These are phyloP conservation scores for Phaeoacremonium minimum DNA, from an alignment of 2,329 filamentous ascomycete genomes.

Conservation along the genomic window DNA sequence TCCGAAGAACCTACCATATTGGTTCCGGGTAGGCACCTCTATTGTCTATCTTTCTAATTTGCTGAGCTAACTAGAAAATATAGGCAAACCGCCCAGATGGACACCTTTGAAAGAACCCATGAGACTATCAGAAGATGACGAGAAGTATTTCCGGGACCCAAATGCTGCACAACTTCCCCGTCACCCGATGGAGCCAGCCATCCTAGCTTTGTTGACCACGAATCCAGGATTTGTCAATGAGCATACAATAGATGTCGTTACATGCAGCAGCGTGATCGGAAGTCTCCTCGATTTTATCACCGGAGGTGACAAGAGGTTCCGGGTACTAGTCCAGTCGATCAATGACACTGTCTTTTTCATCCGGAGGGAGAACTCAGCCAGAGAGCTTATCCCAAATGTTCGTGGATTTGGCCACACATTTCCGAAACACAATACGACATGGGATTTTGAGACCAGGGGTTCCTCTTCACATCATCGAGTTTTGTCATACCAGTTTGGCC, in stretches of 20 bases:
- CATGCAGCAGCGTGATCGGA: conserved; percentile 56
- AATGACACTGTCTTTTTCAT: conserved; percentile 57
- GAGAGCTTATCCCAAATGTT: conserved; percentile 49
- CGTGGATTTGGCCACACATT: conserved; percentile 63
- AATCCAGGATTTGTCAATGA: conserved; percentile 27
- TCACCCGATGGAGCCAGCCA: conserved; percentile 46
- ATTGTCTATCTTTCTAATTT: not conserved
- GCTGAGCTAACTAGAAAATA: conserved; percentile 3
- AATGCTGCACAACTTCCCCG: conserved; percentile 46
- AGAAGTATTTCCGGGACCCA: conserved; percentile 46
- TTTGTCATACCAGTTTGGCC: conserved; percentile 53
- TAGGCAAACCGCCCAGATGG: conserved; percentile 48
- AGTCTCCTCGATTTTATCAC: conserved; percentile 55
- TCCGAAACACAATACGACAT: conserved; percentile 61
- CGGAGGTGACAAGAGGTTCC: conserved; percentile 42
- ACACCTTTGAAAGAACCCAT: conserved; percentile 29
- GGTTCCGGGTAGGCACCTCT: conserved; percentile 22
- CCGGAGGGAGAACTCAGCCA: conserved; percentile 56
- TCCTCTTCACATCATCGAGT: conserved; percentile 61
- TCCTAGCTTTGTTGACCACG: conserved; percentile 29
- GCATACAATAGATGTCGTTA: conserved; percentile 50
- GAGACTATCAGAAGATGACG: conserved; percentile 37
- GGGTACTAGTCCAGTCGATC: conserved; percentile 53
- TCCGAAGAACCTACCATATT: conserved; percentile 18
- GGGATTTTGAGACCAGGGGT: conserved; percentile 46